Conservation (phyloP, 2,329 filamentous ascomycete species). For the Purpureocillium takamizusanense region DNA sequence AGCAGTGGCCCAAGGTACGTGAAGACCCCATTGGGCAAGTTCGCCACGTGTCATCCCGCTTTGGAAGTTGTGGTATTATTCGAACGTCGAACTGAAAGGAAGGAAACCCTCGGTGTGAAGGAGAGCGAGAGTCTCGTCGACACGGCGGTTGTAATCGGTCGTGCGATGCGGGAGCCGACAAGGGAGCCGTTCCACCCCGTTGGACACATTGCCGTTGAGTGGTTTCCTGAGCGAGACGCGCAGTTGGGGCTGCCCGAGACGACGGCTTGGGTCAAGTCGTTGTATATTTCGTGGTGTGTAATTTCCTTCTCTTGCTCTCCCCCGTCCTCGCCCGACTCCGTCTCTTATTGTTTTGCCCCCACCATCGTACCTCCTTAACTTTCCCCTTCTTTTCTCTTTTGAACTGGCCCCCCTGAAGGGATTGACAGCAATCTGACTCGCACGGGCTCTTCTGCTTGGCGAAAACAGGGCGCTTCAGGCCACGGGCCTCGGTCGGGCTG, state of each 20-base stretch:
- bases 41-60: too few species aligned
- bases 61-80: too few species aligned
- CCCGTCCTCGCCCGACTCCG: too few species aligned
- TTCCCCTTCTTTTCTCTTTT: too few species aligned
- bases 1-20: conserved; percentile 18
- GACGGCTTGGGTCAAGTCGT: conserved; percentile 28
- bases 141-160: conserved; percentile 20
- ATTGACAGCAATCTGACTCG: too few species aligned
- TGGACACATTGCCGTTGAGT: conserved; percentile 29
- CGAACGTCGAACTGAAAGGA: too few species aligned
- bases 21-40: too few species aligned
- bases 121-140: conserved; percentile 24
- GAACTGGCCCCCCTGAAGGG: too few species aligned
- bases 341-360: too few species aligned
- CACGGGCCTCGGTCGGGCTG: conserved; percentile 23
- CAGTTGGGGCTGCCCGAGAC: conserved; percentile 19
- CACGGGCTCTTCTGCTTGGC: too few species aligned
- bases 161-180: conserved; percentile 18
- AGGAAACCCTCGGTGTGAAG: too few species aligned
- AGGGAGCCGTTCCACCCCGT: conserved; percentile 23
- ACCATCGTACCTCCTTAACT: too few species aligned
- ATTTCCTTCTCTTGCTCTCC: conserved; percentile 3
- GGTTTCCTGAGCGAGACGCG: conserved; percentile 18
- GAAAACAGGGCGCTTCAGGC: conserved; percentile 22
- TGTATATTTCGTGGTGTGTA: conserved; percentile 29